A percentile compares a stretch with the other conserved stretches of the same genome.
phyloP scores from a whole-genome alignment of 1,139 yeast species.

The Geotrichum bryndzae region DNA sequence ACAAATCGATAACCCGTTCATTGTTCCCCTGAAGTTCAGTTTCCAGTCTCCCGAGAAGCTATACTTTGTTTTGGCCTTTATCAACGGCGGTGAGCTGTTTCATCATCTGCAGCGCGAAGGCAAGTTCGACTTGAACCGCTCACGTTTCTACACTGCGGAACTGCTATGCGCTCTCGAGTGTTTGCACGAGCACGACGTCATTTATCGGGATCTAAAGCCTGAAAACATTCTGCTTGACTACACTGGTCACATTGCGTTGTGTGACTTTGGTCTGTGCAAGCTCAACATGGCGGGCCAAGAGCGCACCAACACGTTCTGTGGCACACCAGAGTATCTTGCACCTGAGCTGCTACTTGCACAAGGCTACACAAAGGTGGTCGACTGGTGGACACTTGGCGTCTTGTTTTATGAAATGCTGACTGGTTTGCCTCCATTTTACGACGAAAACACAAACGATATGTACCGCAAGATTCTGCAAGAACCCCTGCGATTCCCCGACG shows the following conservation, averaged over 20 bases:
- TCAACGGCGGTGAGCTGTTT: conserved; percentile 94
- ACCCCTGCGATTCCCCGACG: conserved; percentile 81
- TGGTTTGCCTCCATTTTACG: conserved; percentile 93
- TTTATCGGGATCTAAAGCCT: conserved; percentile 91
- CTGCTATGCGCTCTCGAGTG: conserved; percentile 87
- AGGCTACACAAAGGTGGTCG: conserved; percentile 93
- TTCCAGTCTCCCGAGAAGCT: conserved; percentile 94
- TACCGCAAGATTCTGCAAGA: conserved; percentile 87
- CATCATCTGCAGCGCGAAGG: conserved; percentile 92
- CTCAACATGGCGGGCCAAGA: conserved; percentile 85
- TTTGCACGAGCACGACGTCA: conserved; percentile 81
- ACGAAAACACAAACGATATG: conserved; percentile 88
- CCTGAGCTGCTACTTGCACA: conserved; percentile 87
- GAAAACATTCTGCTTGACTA: conserved; percentile 89
- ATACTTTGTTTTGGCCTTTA: conserved; percentile 82
- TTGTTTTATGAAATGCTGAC: conserved; percentile 91
- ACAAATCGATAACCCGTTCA: conserved; percentile 89
- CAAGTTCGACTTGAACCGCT: conserved; percentile 77
- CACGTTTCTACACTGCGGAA: conserved; percentile 92
- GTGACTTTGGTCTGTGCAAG: conserved; percentile 95
- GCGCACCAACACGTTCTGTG: conserved; percentile 90
- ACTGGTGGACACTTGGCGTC: conserved; percentile 99
- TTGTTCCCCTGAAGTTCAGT: conserved; percentile 90
- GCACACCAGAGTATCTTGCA: conserved; percentile 93
- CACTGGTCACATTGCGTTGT: conserved; percentile 94